Evolutionary conservation across 1,284 basidiomycete genomes (phyloP), one percentile per base, ranked within the genome.

Genomic region (Austropuccinia psidii): DNA sequence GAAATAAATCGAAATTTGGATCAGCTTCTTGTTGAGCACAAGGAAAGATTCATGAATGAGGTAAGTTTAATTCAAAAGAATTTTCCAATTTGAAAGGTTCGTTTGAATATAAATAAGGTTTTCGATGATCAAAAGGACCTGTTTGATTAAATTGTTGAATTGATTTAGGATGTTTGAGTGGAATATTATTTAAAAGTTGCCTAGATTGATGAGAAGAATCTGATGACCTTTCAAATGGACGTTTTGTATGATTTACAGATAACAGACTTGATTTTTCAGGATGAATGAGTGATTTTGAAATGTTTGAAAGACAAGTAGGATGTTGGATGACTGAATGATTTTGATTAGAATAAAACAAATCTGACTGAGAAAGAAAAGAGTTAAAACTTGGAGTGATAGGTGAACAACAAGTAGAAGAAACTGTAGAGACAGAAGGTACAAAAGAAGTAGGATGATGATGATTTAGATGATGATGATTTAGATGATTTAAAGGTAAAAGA

Each of bases 1-100:
- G 70, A 41, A 73, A 65, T 29, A 29, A 21, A 31, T 39, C 21
- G 37, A 73, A 73, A 27, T 65, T 27, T 17, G 61, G 70, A 24
- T 73, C 70, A 19, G 39, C 27, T 57, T 73, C 61, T 65, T 65
- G 61, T 37, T 55, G 58, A 7, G 70, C 61, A 43, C 49, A 64
- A 21, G 60, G 70, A 45, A 73, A 73, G 49, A 65, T 61, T 6
- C 39, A 35, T 19, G 58, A 29, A 27, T 41, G 45, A 6, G 58
- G 24, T 39, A 45, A 21, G 41, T 62, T 43, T n/a, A 73, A 47
- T 54, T 73, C 69, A 19, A 58, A 58, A 13, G 58, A 73, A 49
- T 73, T 73, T 37, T 73, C 69, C 11, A 73, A 43, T 31, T 29
- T 45, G 24, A 73, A 73, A 9, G 69, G 69, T 17, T 62, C 27